A percentile compares a stretch with the other conserved stretches of the same genome.
Conservation (phyloP, 768 basidiomycete genomes). For the Solioccasus polychromus region DNA sequence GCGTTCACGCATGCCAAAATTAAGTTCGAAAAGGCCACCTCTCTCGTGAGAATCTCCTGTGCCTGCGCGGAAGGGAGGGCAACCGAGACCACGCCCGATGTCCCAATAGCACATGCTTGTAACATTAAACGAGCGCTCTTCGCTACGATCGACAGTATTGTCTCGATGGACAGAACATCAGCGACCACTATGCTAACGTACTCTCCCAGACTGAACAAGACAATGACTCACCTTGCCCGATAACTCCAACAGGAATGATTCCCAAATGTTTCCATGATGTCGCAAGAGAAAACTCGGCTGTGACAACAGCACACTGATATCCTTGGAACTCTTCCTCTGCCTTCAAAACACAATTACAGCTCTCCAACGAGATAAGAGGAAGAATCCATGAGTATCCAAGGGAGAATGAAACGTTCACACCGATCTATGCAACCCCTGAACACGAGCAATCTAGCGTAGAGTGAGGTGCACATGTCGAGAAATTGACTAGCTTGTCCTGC, state of each 20-base stretch:
- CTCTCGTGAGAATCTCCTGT: conserved; percentile 33
- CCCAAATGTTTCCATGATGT: conserved; percentile 71
- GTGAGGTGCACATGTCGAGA: conserved; percentile 54
- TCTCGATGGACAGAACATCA: conserved; percentile 52
- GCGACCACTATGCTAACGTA: conserved; percentile 70
- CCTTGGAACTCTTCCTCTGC: conserved; percentile 41
- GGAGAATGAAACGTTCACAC: conserved; percentile 51
- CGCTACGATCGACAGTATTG: conserved; percentile 57
- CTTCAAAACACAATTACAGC: conserved; percentile 18
- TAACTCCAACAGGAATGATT: conserved; percentile 52
- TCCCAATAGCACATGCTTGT: conserved; percentile 39
- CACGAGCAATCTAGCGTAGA: conserved; percentile 48
- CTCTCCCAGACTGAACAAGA: conserved; percentile 68
- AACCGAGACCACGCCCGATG: conserved; percentile 64
- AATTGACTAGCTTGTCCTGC: conserved; percentile 74
- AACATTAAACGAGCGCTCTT: conserved; percentile 56
- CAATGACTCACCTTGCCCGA: conserved; percentile 58
- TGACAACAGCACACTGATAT: conserved; percentile 54
- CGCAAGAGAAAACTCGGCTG: conserved; percentile 61
- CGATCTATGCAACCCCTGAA: conserved; percentile 56
- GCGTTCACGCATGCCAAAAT: conserved; percentile 65
- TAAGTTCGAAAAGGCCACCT: conserved; percentile 35
- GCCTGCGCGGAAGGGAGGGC: conserved; percentile 36
- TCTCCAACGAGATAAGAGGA: conserved; percentile 36
- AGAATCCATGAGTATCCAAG: conserved; percentile 53